These are phyloP conservation scores for Elasticomyces elasticus DNA, from an alignment of 495 filamentous ascomycete species.

Conservation along the genomic window DNA sequence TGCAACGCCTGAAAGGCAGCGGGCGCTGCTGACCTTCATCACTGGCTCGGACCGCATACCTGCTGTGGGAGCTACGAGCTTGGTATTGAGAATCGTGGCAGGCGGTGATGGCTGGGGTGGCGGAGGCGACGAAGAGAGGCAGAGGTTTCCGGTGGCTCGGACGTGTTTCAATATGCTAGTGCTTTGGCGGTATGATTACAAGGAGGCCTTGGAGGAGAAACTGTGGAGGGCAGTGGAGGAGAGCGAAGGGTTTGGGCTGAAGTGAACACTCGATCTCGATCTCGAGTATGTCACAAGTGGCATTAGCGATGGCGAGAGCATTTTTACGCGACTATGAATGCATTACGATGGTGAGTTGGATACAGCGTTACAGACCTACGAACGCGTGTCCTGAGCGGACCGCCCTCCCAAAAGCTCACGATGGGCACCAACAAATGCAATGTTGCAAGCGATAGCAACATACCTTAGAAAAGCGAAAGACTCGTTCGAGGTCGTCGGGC, in stretches of 20 bases:
- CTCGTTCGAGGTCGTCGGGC: too few species aligned
- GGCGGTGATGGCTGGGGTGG: constrained; percentile 22
- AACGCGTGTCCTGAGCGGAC: too few species aligned
- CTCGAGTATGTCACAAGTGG: neutral
- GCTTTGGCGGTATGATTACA: constrained; percentile 59
- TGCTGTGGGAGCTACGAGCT: constrained; percentile 76
- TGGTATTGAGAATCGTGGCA: constrained; percentile 62
- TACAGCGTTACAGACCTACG: neutral
- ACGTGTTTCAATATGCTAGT: constrained; percentile 87
- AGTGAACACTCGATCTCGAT: constrained; percentile 35
- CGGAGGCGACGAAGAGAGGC: constrained; percentile 49
- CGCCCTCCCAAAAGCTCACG: too few species aligned
- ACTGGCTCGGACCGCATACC: constrained; percentile 92
- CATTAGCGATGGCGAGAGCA: neutral
- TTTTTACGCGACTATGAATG: neutral
- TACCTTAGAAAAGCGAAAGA: too few species aligned
- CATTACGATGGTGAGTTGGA: neutral
- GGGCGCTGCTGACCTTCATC: constrained; percentile 74
- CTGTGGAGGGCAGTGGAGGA: constrained; percentile 81
- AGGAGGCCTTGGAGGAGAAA: constrained; percentile 55
- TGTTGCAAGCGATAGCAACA: too few species aligned
- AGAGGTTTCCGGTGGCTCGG: constrained; percentile 72
- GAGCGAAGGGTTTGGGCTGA: constrained; percentile 91
- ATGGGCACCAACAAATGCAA: too few species aligned
- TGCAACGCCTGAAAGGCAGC: constrained; percentile 56